Percentiles rank a stretch among this genome's conserved stretches.
Conservation (phyloP, 2,329 filamentous ascomycete genomes). For the Furcasterigmium sp. region DNA sequence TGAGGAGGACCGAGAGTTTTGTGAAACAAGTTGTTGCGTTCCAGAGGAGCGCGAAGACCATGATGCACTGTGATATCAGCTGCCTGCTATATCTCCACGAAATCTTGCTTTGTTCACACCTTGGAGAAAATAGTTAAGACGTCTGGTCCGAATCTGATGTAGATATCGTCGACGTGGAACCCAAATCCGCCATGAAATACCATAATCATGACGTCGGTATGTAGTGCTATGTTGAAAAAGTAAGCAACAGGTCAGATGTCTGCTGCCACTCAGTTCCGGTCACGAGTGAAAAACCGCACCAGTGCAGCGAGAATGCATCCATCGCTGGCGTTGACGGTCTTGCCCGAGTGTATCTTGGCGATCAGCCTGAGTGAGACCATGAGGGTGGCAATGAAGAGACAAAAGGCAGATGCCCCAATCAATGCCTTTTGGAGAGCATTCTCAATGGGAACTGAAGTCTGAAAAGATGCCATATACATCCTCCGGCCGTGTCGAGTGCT, state of each 20-base stretch:
- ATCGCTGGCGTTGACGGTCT: constrained; percentile 4
- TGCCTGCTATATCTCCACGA: neutral
- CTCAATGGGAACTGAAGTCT: constrained; percentile 7
- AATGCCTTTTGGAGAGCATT: constrained; percentile 4
- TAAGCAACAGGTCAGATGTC: neutral
- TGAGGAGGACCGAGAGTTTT: constrained; percentile 22
- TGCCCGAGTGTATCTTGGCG: constrained; percentile 1
- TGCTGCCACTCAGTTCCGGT: too few species aligned
- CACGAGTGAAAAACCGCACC: neutral
- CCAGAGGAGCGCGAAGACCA: constrained; percentile 2
- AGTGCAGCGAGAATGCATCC: constrained; percentile 5
- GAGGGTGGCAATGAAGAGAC: constrained; percentile 3
- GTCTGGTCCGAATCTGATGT: constrained; percentile 5
- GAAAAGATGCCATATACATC: too few species aligned
- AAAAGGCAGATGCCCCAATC: constrained; percentile 4
- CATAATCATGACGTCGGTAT: constrained; percentile 5
- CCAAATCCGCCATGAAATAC: constrained; percentile 6
- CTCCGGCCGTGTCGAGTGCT: too few species aligned
- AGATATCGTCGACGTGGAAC: constrained; percentile 5
- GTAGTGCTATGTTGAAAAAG: constrained; percentile 7
- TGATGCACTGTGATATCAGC: constrained; percentile 2
- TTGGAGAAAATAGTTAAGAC: constrained; percentile 6
- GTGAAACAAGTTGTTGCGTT: constrained; percentile 4
- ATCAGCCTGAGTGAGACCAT: constrained; percentile 3
- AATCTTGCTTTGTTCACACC: neutral